A percentile compares a stretch with the other conserved stretches of the same genome.
phyloP scores from a whole-genome alignment of 345 rosid genomes.

The Bretschneidera sinensis region DNA sequence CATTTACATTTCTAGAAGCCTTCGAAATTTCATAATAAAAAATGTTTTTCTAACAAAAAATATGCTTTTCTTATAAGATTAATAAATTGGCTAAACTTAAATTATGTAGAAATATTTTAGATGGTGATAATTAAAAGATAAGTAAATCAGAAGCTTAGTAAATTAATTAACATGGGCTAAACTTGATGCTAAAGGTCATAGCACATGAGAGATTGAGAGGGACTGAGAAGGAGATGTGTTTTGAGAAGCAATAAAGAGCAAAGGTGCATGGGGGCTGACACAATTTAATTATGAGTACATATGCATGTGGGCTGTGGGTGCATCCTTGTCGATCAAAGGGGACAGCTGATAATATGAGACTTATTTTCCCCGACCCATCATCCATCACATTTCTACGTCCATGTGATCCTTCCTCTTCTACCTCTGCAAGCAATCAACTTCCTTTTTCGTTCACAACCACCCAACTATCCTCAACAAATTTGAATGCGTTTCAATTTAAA shows the following conservation, averaged over 20 bases:
- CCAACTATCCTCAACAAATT: no score
- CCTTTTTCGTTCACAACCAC: no score
- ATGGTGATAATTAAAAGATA: no score
- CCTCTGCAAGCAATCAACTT: no score
- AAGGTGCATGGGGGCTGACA: slow-evolving; percentile 9
- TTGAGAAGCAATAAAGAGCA: neutral
- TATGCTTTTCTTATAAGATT: neutral
- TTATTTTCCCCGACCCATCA: neutral
- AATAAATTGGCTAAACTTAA: no score
- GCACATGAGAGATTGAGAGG: neutral
- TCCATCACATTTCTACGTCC: slow-evolving; percentile 1
- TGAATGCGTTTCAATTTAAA: no score
- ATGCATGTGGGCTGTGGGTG: neutral
- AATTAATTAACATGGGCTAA: no score
- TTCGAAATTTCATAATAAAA: neutral
- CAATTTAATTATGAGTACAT: no score
- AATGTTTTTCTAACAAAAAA: neutral
- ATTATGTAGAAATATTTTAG: no score
- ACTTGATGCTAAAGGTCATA: no score
- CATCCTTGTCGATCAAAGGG: slow-evolving; percentile 4
- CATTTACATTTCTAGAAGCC: neutral
- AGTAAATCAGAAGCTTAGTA: no score
- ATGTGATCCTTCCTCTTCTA: neutral
- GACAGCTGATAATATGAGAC: no score
- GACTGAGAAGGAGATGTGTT: neutral